A percentile compares a stretch with the other conserved stretches of the same genome.
These are phyloP conservation scores for Pseudopithomyces maydicus DNA, from an alignment of 2,329 filamentous ascomycete genomes.

Conservation along the genomic window DNA sequence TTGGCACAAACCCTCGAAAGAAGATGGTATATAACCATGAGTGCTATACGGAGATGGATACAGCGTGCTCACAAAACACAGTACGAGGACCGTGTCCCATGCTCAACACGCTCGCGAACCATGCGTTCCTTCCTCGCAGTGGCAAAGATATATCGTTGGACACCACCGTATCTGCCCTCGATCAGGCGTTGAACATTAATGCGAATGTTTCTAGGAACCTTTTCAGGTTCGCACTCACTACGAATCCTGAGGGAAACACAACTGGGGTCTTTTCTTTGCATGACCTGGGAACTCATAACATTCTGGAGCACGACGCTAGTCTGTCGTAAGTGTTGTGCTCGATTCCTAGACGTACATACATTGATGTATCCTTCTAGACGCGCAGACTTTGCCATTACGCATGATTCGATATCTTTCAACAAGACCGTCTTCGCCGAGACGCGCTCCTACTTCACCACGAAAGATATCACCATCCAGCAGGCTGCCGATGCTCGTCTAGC, in stretches of 20 bases:
- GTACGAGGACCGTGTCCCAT: constrained; percentile 33
- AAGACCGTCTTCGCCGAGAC: constrained; percentile 55
- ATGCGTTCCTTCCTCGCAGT: constrained; percentile 33
- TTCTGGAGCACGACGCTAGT: constrained; percentile 56
- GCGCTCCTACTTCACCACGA: constrained; percentile 50
- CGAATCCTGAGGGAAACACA: constrained; percentile 11
- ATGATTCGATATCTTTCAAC: constrained; percentile 56
- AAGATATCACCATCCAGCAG: constrained; percentile 47
- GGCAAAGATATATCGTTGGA: constrained; percentile 37
- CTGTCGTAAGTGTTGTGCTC: constrained; percentile 30
- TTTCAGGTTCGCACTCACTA: constrained; percentile 8
- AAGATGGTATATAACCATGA: neutral
- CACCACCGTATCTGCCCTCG: constrained; percentile 21
- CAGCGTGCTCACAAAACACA: neutral
- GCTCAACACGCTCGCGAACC: constrained; percentile 38
- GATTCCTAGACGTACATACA: neutral
- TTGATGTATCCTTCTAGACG: constrained; percentile 37
- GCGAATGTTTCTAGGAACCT: constrained; percentile 1
- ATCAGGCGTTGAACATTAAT: constrained; percentile 9
- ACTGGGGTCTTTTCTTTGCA: constrained; percentile 25
- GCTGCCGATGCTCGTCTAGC: constrained; percentile 52
- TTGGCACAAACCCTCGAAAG: neutral
- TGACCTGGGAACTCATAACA: constrained; percentile 50
- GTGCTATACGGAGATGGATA: neutral
- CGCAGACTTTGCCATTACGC: constrained; percentile 53